Conservation (phyloP, 2,329 filamentous ascomycete species). For the Fusarium sp. region DNA sequence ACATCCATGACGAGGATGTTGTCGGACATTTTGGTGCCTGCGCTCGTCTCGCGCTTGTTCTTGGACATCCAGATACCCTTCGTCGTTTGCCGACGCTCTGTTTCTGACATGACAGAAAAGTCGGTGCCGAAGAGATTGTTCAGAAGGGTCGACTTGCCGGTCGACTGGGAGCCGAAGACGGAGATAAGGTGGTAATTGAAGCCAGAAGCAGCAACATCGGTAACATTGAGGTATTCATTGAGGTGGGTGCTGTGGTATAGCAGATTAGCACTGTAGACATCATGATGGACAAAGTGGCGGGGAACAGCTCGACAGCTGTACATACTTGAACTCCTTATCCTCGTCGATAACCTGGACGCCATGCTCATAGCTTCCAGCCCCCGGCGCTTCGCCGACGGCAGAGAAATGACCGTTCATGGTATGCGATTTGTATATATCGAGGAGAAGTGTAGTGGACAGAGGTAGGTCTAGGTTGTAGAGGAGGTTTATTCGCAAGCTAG, state of each 20-base stretch:
- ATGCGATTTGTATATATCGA: slow-evolving; percentile 38
- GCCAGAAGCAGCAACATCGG: slow-evolving; percentile 85
- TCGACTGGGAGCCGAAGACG: slow-evolving; percentile 98
- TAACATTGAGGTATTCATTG: slow-evolving; percentile 82
- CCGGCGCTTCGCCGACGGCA: slow-evolving; percentile 74
- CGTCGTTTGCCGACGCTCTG: slow-evolving; percentile 93
- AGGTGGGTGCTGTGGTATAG: slow-evolving; percentile 72
- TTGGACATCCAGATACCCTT: slow-evolving; percentile 99
- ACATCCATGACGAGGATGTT: slow-evolving; percentile 99
- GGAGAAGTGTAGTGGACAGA: background rate
- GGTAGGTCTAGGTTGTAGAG: slow-evolving; percentile 13
- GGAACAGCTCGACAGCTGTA: slow-evolving; percentile 27
- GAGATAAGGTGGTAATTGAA: slow-evolving; percentile 99
- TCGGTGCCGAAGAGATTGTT: slow-evolving; percentile 96
- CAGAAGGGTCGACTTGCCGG: slow-evolving; percentile 95
- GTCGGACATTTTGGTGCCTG: slow-evolving; percentile 80
- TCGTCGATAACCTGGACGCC: slow-evolving; percentile 94
- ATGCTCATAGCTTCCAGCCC: slow-evolving; percentile 81
- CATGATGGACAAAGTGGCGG: slow-evolving; percentile 18
- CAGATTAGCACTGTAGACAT: slow-evolving; percentile 30
- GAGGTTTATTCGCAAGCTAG: slow-evolving; percentile 26
- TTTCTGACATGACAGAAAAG: slow-evolving; percentile 98
- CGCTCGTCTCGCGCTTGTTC: slow-evolving; percentile 77
- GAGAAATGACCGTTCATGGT: slow-evolving; percentile 86
- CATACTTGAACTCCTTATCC: slow-evolving; percentile 96